Percentiles rank a stretch among this genome's conserved stretches.
phyloP scores from a whole-genome alignment of 2,329 filamentous ascomycete genomes.

The Penicillium sp. region DNA sequence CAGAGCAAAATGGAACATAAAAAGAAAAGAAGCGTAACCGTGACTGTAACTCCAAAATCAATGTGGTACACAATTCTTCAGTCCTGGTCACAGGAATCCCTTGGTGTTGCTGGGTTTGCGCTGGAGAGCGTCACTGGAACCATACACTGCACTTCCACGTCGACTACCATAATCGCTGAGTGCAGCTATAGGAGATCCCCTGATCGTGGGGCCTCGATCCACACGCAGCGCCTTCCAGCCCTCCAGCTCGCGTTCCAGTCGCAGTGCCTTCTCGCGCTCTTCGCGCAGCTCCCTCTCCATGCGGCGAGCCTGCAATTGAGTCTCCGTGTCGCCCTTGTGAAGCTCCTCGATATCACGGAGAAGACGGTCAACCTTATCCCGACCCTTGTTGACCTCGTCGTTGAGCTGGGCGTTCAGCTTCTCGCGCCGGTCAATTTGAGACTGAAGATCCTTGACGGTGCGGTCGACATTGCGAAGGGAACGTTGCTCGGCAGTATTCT shows the following conservation, averaged over 20 bases:
- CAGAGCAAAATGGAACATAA: conserved; percentile 1
- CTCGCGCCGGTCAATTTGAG: conserved; percentile 88
- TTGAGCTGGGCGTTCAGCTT: conserved; percentile 77
- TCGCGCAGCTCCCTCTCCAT: conserved; percentile 88
- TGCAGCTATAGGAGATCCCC: conserved; percentile 29
- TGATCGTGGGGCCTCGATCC: conserved; percentile 53
- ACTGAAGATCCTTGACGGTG: conserved; percentile 86
- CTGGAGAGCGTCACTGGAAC: conserved; percentile 55
- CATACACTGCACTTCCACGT: conserved; percentile 39
- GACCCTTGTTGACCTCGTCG: conserved; percentile 79
- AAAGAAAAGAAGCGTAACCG: conserved; percentile 10
- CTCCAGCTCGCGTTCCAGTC: conserved; percentile 85
- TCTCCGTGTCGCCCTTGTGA: conserved; percentile 77
- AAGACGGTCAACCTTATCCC: conserved; percentile 87
- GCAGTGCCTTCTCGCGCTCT: conserved; percentile 75
- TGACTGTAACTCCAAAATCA: conserved; percentile 16
- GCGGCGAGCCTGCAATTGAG: conserved; percentile 76
- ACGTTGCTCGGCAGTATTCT: conserved; percentile 75
- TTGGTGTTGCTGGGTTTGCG: conserved; percentile 72
- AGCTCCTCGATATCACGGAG: conserved; percentile 91
- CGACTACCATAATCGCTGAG: conserved; percentile 43
- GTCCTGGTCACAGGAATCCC: conserved; percentile 63
- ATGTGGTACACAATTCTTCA: conserved; percentile 16
- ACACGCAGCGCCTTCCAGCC: conserved; percentile 70
- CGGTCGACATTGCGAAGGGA: conserved; percentile 91